phyloP scores from a whole-genome alignment of 2,329 filamentous ascomycete genomes.

The Microsporum audouinii region DNA sequence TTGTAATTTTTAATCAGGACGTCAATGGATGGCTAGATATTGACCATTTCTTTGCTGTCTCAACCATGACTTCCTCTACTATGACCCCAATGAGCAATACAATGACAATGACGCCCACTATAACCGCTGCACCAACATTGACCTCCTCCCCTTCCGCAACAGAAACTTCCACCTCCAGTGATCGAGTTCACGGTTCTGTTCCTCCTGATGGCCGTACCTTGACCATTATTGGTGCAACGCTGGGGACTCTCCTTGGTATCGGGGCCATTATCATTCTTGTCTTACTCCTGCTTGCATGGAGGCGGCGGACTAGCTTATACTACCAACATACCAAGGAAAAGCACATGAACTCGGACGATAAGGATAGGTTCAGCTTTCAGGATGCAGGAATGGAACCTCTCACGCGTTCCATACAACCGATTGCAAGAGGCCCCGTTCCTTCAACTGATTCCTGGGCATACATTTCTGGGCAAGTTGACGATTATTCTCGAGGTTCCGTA shows the following conservation, averaged over 20 bases:
- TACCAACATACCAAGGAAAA: slow-evolving; percentile 36
- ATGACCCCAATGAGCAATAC: not conserved
- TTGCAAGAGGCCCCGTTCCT: slow-evolving; percentile 34
- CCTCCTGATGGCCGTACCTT: slow-evolving; percentile 23
- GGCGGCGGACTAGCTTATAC: slow-evolving; percentile 10
- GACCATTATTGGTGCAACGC: slow-evolving; percentile 65
- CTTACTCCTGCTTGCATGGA: slow-evolving; percentile 45
- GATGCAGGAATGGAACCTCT: slow-evolving; percentile 37
- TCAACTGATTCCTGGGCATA: slow-evolving; percentile 32
- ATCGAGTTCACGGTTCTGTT: slow-evolving; percentile 24
- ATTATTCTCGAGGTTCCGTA: not conserved
- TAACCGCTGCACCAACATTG: slow-evolving; percentile 20
- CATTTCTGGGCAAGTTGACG: slow-evolving; percentile 26
- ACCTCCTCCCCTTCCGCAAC: slow-evolving; percentile 19
- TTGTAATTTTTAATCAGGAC: slow-evolving; percentile 66
- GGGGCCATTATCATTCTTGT: slow-evolving; percentile 58
- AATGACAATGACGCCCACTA: not conserved
- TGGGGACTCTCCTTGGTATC: slow-evolving; percentile 69
- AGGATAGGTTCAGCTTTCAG: slow-evolving; percentile 43
- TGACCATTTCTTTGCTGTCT: slow-evolving; percentile 45
- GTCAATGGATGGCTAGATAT: slow-evolving; percentile 71
- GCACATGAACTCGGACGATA: slow-evolving; percentile 41
- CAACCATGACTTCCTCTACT: slow-evolving; percentile 16
- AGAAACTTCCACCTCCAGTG: slow-evolving; percentile 21
- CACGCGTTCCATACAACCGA: slow-evolving; percentile 32